Evolutionary conservation across 257 asterid genomes (phyloP), one percentile per base, ranked within the genome.

Genomic region (Avicennia marina): DNA sequence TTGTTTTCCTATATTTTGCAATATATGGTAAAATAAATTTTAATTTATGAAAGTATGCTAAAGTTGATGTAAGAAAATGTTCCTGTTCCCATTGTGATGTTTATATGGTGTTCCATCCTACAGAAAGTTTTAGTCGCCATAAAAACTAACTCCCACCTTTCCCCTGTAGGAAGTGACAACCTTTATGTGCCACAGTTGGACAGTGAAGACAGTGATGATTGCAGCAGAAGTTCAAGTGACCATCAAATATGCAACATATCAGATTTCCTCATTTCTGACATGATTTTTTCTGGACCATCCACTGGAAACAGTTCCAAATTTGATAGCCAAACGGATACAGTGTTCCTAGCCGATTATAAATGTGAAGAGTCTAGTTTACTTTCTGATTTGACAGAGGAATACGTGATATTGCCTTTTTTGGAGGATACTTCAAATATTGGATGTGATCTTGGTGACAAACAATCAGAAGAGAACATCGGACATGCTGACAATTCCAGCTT

Each of bases 201-300:
- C 63, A 81, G 78, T 11, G 95, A 85, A 60, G 91, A 87, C 58
- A 86, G 90, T 75, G 90, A 80, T 49, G 85, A 81, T 53, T 72
- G 87, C 79, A 85, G 89, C 75, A 71, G 78, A 75, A 76, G 77
- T 64, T 75, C 89, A 42, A 78, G 79, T 63, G 87, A 79, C 60
- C 65, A 76, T 64, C 75, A 77, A 57, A 71, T 72, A 29, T 79
- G 91, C 85, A 75, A 77, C 62, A 70, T 72, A 16, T 78, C 94
- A 32, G 96, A 91, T 70, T 79, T 78, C 57, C 72, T 75, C 78
- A 64, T 79, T 62, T 78, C 94, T 67, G 94, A 87, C 80, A 83
- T 79, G 81, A 81, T 78, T 62, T 81, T 79, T 74, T 81, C 96
- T 62, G 90, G 75, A 65, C 34, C 78, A 56, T 75, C 89, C 34